Conservation (phyloP, 2,329 filamentous ascomycete species). For the Metarhizium anisopliae region DNA sequence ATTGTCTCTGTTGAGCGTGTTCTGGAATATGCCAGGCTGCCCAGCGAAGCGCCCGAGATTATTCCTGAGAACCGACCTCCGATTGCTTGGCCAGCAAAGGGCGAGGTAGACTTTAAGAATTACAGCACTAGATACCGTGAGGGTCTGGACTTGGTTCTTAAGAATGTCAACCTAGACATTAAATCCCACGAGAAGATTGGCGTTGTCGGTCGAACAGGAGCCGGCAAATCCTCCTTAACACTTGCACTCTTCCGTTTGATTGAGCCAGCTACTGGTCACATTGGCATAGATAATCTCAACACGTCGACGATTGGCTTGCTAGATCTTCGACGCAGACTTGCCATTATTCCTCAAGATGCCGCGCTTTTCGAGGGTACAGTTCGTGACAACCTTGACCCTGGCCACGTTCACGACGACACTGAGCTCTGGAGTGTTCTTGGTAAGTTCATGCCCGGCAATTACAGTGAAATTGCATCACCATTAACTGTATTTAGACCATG, state of each 20-base stretch:
- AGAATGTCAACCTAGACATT: constrained; percentile 85
- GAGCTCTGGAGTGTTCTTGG: constrained; percentile 93
- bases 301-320: constrained; percentile 84
- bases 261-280: constrained; percentile 71
- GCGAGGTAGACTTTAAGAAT: constrained; percentile 82
- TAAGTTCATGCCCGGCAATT: constrained; percentile 35
- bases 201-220: neutral
- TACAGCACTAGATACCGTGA: constrained; percentile 91
- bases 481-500: constrained; percentile 57
- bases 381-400: constrained; percentile 91
- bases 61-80: constrained; percentile 79
- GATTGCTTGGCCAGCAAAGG: constrained; percentile 84
- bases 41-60: constrained; percentile 90
- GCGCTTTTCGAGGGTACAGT: constrained; percentile 91
- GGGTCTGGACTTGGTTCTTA: constrained; percentile 83
- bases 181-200: constrained; percentile 84
- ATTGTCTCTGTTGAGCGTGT: constrained; percentile 98
- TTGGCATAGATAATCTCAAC: constrained; percentile 83
- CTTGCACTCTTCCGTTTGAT: constrained; percentile 86
- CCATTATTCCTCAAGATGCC: constrained; percentile 96
- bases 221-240: neutral
- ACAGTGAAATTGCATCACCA: constrained; percentile 4
- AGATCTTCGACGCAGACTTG: constrained; percentile 79
- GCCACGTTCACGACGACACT: constrained; percentile 90
- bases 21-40: constrained; percentile 84